Conservation (phyloP, 345 rosid genomes). For the Citrus maxima region DNA sequence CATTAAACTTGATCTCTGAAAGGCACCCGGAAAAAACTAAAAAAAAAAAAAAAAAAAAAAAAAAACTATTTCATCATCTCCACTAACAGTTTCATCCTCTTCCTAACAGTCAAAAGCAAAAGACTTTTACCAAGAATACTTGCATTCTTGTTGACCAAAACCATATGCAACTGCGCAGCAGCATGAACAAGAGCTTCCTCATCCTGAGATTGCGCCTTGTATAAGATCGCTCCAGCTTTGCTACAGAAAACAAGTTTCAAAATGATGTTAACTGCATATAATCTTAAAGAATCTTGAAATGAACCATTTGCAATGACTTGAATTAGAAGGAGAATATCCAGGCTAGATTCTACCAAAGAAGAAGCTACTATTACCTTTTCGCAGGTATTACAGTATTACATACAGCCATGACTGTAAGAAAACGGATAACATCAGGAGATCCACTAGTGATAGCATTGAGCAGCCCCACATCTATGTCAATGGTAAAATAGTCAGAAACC, state of each 20-base stretch:
- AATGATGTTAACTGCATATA: constrained; percentile 3
- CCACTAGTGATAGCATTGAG: constrained; percentile 69
- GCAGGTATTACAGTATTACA: constrained; percentile 93
- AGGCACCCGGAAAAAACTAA: constrained; percentile 10
- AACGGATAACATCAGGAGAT: constrained; percentile 75
- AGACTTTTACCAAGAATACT: constrained; percentile 63
- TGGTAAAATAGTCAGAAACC: constrained; percentile 14
- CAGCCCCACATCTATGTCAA: constrained; percentile 56
- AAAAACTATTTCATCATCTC: constrained; percentile 13
- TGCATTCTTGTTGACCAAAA: constrained; percentile 60
- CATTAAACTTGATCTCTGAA: constrained; percentile 78
- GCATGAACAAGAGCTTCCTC: constrained; percentile 98
- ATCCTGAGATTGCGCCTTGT: constrained; percentile 98
- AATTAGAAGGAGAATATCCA: background rate
- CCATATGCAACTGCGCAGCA: constrained; percentile 87
- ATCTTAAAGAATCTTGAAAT: background rate
- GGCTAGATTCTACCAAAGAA: constrained; percentile 8
- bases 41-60: constrained; percentile 12
- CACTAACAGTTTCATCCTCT: constrained; percentile 15
- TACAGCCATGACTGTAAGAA: constrained; percentile 90
- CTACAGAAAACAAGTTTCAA: constrained; percentile 33
- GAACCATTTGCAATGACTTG: background rate
- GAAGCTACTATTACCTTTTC: constrained; percentile 48
- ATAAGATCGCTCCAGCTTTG: constrained; percentile 72
- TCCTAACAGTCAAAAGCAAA: constrained; percentile 21